Conservation (phyloP, 768 basidiomycete species). For the Tricholoma flavovirens region DNA sequence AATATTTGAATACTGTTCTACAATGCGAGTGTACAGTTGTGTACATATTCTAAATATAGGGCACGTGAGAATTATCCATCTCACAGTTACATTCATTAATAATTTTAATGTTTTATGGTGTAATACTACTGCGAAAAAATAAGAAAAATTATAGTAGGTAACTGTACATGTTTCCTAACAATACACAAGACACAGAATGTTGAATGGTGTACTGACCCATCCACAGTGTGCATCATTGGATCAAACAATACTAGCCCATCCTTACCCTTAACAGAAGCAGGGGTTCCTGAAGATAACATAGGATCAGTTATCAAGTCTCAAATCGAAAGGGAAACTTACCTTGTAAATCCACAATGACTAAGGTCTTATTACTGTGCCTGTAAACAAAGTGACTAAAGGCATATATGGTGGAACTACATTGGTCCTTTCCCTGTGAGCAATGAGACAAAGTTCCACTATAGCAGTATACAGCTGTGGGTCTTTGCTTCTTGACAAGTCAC, state of each 20-base stretch:
- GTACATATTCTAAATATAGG: too few relatives aligned
- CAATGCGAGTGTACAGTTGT: too few relatives aligned
- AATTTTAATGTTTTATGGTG: too few relatives aligned
- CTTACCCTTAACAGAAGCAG: slow-evolving; percentile 1
- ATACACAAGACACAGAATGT: not conserved
- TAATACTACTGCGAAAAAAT: too few relatives aligned
- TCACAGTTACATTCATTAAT: too few relatives aligned
- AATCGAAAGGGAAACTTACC: not conserved
- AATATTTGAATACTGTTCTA: too few relatives aligned
- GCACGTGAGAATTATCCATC: too few relatives aligned
- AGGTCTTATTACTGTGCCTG: not conserved
- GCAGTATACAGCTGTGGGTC: not conserved
- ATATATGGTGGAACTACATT: not conserved
- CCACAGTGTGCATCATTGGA: slow-evolving; percentile 13
- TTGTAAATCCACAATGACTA: not conserved
- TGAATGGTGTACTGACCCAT: slow-evolving; percentile 6
- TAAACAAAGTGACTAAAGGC: not conserved
- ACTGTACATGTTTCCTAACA: too few relatives aligned
- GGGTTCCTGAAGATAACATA: slow-evolving; percentile 7
- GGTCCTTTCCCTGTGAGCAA: not conserved
- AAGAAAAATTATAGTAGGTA: too few relatives aligned
- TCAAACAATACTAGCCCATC: slow-evolving; percentile 13
- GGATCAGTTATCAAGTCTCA: not conserved
- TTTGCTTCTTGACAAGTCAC: not conserved
- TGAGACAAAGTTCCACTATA: not conserved